A percentile compares a stretch with the other conserved stretches of the same genome.
These are phyloP conservation scores for Oryza nivara DNA, from an alignment of 176 grass and related monocot species.

Conservation along the genomic window DNA sequence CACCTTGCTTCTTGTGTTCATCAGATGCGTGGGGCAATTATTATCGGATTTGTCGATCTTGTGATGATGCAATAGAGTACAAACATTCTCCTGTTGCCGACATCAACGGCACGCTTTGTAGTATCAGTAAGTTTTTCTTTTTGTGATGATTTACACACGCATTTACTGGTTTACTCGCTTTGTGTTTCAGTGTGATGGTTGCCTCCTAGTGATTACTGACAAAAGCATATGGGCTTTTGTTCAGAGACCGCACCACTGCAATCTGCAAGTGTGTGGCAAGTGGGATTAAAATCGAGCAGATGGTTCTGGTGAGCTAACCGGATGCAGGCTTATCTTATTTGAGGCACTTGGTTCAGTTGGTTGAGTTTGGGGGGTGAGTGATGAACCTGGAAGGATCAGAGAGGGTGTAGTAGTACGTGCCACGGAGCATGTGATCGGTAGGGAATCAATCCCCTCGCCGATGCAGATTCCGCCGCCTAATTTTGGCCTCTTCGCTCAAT, in stretches of 20 bases:
- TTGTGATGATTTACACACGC: not conserved
- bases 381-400: not conserved
- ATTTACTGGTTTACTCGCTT: not conserved
- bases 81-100: not conserved
- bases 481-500: slow-evolving; percentile 31
- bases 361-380: slow-evolving; percentile 17
- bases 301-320: not conserved
- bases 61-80: not conserved
- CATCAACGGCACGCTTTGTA: not conserved
- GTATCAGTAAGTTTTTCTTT: not conserved
- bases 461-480: slow-evolving; percentile 9
- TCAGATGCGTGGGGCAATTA: not conserved
- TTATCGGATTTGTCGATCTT: not conserved
- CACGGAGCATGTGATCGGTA: not conserved
- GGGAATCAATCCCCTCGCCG: slow-evolving; percentile 3
- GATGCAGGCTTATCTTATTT: not conserved
- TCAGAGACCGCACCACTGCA: not conserved
- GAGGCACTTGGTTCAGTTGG: not conserved
- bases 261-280: slow-evolving; percentile 34
- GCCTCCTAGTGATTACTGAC: not conserved
- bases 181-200: not conserved
- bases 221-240: slow-evolving; percentile 7
- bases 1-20: not conserved
- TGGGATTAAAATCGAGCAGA: not conserved
- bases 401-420: not conserved